Base-by-base conservation (phyloP, 2,329 filamentous ascomycete species). In the Purpureocillium takamizusanense region DNA sequence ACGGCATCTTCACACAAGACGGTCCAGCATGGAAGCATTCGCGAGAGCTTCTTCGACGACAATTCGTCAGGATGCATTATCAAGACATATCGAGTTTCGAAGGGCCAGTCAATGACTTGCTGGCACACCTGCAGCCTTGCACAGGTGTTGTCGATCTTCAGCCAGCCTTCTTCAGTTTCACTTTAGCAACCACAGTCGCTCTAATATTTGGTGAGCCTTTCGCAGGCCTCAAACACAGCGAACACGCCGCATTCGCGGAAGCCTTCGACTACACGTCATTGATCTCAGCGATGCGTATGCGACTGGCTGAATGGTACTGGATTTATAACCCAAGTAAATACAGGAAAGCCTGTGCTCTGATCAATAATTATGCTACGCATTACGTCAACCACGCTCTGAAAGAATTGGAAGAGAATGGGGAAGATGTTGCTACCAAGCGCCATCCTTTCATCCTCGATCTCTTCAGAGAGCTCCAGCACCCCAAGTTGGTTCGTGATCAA, bases 1-100 rank as follows among this genome's bases (percentile, higher is more conserved):
- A 36, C 27, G 35, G 37, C 15, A 39, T 39, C 15, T 39, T 39
- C 31, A 39, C 37, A 4, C 37, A 39, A 17, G 37, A 39, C 21
- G 37, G 37, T 28, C 37, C 15, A 25, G 37, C 37, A 23, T 39
- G 37, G 37, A 33, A 18, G 25, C 37, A 35, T 28, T 39, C 37
- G 10, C 31, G 37, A 28, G 32, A 39, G 32, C 37, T 39, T 21
- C 27, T 39, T 7, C 37, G 37, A 17, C 32, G 25, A 29, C 37
- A 39, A 33, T 39, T 39, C 21, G 31, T 29, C n/a, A 23, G 31
- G n/a, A 25, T 33, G 18, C 37, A 27, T 13, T 36, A 36, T 27
- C 18, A 28, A 36, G 35, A 36, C 28, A 16, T 31, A 31, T 14
- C 13, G 13, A 31, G 13, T 16, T 31, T 31, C 15, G 30, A 31